Conservation (phyloP, 2,329 filamentous ascomycete genomes). For the Pseudopithomyces chartarum region DNA sequence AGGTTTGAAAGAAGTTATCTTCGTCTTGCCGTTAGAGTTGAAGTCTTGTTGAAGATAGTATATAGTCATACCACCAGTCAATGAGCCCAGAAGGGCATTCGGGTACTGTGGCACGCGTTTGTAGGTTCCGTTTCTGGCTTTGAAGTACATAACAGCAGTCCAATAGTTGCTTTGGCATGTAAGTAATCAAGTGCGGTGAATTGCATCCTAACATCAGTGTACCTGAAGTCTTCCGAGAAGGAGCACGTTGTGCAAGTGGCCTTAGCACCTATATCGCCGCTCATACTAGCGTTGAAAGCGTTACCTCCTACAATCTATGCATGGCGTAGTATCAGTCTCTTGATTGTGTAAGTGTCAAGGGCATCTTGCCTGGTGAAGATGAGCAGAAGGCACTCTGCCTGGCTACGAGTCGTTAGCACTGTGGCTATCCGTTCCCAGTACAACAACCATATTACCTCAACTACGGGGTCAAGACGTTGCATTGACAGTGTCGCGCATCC, state of each 20-base stretch:
- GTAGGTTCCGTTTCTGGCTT: slow-evolving; percentile 33
- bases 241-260: slow-evolving; percentile 28
- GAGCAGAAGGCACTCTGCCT: slow-evolving; percentile 22
- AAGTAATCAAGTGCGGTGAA: neutral
- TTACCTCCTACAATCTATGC: slow-evolving; percentile 27
- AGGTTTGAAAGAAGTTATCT: slow-evolving; percentile 29
- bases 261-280: slow-evolving; percentile 29
- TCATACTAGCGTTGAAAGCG: slow-evolving; percentile 27
- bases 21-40: slow-evolving; percentile 39
- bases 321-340: neutral
- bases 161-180: slow-evolving; percentile 19
- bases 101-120: slow-evolving; percentile 35
- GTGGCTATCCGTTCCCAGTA: neutral
- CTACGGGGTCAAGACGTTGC: slow-evolving; percentile 34
- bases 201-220: neutral
- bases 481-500: slow-evolving; percentile 29
- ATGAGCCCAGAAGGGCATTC: slow-evolving; percentile 24
- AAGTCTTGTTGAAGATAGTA: slow-evolving; percentile 44
- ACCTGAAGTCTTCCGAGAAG: slow-evolving; percentile 25
- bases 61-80: slow-evolving; percentile 39
- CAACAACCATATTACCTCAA: slow-evolving; percentile 5
- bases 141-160: slow-evolving; percentile 35
- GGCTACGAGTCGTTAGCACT: slow-evolving; percentile 7
- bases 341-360: slow-evolving; percentile 4
- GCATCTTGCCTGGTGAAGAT: slow-evolving; percentile 17